Conservation (phyloP, 495 filamentous ascomycete species). For the Penicillium canariense region DNA sequence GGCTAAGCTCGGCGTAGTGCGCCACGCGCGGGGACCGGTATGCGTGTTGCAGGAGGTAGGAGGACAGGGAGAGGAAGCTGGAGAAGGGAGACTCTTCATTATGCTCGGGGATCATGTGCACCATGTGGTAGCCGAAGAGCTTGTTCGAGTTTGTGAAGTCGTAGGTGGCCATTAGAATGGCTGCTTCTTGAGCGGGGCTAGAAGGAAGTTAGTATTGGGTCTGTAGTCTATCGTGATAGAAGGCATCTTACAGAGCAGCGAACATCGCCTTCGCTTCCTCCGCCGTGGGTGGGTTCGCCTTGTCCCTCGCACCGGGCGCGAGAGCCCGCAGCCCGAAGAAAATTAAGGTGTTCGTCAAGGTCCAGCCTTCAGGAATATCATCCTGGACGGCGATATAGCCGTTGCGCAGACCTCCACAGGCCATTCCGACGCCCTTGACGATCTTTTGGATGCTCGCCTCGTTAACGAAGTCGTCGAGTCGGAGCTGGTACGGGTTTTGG, state of each 20-base stretch:
- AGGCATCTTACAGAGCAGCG: slow-evolving; percentile 53
- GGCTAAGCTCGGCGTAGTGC: slow-evolving; percentile 76
- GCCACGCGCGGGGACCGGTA: slow-evolving; percentile 75
- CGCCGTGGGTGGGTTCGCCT: slow-evolving; percentile 50
- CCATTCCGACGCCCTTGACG: slow-evolving; percentile 66
- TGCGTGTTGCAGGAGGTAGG: slow-evolving; percentile 91
- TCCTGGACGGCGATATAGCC: slow-evolving; percentile 89
- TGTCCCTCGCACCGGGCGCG: slow-evolving; percentile 60
- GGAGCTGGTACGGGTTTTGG: slow-evolving; percentile 92
- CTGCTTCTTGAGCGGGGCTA: slow-evolving; percentile 76
- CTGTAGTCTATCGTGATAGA: background rate
- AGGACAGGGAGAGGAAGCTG: slow-evolving; percentile 81
- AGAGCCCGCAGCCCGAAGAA: slow-evolving; percentile 84
- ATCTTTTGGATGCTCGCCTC: slow-evolving; percentile 83
- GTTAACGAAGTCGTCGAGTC: slow-evolving; percentile 97
- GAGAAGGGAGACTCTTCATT: slow-evolving; percentile 73
- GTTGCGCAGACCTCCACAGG: slow-evolving; percentile 62
- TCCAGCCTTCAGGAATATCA: slow-evolving; percentile 90
- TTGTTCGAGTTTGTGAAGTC: slow-evolving; percentile 96
- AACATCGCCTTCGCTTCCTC: slow-evolving; percentile 82
- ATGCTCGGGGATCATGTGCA: slow-evolving; percentile 60
- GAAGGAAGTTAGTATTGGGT: slow-evolving; percentile 21
- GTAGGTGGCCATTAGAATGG: slow-evolving; percentile 80
- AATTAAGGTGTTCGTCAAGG: slow-evolving; percentile 69
- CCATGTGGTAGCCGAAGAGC: slow-evolving; percentile 83